Evolutionary conservation across 1,284 basidiomycete species (phyloP), one percentile per base, ranked within the genome.

Genomic region (Moesziomyces antarcticus): DNA sequence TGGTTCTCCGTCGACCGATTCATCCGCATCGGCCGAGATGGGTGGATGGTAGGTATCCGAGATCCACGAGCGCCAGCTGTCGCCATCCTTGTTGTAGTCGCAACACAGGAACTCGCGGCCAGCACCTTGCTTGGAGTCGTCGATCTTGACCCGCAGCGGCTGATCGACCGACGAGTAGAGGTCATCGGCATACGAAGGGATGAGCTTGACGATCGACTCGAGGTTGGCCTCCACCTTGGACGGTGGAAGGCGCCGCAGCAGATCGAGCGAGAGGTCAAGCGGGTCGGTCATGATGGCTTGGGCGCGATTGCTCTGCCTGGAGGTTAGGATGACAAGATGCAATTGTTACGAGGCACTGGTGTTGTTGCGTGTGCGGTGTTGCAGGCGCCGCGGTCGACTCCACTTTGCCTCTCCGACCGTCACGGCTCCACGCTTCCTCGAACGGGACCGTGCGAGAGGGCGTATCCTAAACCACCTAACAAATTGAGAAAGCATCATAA

Each of bases 71-170:
- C 95, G 88, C 86, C 94, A 97, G 81, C 92, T 92, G 82, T 97
- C 94, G 3, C 94, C 95, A 82, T 99, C 97, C 35, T 93, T 88
- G 86, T 99, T 99, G 85, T 99, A 99, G 85, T 99, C 97, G 85
- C 96, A 97, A 35, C 92, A 92, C 44, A 99, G 89, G 83, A 93
- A 99, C 60, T 98, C 94, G 75, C 89, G 89, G 13, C 93, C 93
- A 10, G 59, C 58, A 14, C 81, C 80, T 33, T 79, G 78, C 0
- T 89, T 91, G 10, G 89, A 88, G 40, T 87, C 88, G 87, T 98
- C 96, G 42, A 89, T 89, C 85, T 89, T 88, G 54, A 97, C 87
- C 81, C 91, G 90, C 72, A 98, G 87, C 13, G 97, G 97, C 85
- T 96, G 93, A 87, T 99, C 97, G 69, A 99, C 94, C 68, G 92